phyloP scores from a whole-genome alignment of 1,139 yeast genomes.

The Taphrina betulina region DNA sequence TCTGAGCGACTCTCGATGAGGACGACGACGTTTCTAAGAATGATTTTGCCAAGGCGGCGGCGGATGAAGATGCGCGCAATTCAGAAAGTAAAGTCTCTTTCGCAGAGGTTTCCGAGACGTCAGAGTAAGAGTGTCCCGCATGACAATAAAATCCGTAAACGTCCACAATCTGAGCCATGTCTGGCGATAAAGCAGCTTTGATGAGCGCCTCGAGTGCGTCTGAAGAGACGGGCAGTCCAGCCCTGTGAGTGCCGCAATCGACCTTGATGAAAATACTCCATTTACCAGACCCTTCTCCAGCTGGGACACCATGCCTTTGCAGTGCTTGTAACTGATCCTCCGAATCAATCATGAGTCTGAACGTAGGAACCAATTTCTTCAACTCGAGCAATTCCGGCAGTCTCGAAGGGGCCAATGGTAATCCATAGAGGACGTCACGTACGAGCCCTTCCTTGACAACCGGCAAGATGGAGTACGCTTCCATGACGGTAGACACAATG shows the following conservation, averaged over 20 bases:
- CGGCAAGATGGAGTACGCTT: conserved; percentile 59
- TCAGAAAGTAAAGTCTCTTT: conserved; percentile 55
- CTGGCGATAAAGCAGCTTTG: conserved; percentile 41
- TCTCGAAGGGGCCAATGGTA: conserved; percentile 59
- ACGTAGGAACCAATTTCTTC: conserved; percentile 47
- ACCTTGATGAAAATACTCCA: conserved; percentile 42
- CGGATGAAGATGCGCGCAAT: conserved; percentile 56
- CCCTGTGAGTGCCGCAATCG: conserved; percentile 50
- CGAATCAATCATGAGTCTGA: conserved; percentile 64
- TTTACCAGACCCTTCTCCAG: neutral
- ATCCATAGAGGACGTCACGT: conserved; percentile 63
- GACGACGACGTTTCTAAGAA: conserved; percentile 16
- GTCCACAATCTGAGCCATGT: conserved; percentile 45
- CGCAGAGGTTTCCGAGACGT: conserved; percentile 53
- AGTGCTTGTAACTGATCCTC: conserved; percentile 56
- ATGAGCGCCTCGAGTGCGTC: conserved; percentile 45
- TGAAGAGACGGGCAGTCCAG: conserved; percentile 54
- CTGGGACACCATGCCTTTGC: conserved; percentile 8
- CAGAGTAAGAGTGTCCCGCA: conserved; percentile 71
- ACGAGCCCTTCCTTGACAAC: conserved; percentile 51
- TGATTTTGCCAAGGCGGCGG: conserved; percentile 48
- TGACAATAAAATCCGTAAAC: conserved; percentile 73
- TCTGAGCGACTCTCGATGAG: neutral
- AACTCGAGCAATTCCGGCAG: conserved; percentile 55
- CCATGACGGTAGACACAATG: conserved; percentile 70